Evolutionary conservation across 306 rosid species (phyloP).

Genomic region (Mimosa bimucronata): DNA sequence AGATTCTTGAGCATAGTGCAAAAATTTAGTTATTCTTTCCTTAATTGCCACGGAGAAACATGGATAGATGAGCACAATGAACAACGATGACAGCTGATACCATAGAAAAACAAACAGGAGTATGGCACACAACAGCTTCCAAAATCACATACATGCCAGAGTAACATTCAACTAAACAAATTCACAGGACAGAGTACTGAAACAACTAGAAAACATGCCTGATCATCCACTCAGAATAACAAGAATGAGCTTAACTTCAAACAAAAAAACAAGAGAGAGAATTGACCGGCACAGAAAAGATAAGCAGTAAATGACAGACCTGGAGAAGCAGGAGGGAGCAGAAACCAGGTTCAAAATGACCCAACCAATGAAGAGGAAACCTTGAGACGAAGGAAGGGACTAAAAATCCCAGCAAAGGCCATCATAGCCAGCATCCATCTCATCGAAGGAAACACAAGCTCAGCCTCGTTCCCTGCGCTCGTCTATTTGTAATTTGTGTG

Average conservation of each 20-base stretch:
- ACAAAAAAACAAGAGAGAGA: neutral
- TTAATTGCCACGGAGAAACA: conserved; percentile 25
- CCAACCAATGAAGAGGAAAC: conserved; percentile 38
- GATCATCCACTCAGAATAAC: conserved; percentile 14
- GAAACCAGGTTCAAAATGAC: conserved; percentile 13
- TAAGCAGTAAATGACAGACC: conserved; percentile 43
- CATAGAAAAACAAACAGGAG: conserved; percentile 10
- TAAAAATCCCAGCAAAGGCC: conserved; percentile 42
- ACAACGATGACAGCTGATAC: conserved; percentile 25
- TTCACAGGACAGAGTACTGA: neutral
- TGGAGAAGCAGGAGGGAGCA: conserved; percentile 38
- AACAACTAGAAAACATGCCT: conserved; percentile 16
- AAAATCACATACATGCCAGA: conserved; percentile 1
- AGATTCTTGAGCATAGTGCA: conserved; percentile 3
- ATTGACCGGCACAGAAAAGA: neutral
- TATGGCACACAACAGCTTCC: conserved; percentile 10
- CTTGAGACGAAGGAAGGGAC: conserved; percentile 29
- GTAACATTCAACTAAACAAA: conserved; percentile 21
- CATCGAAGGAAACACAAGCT: conserved; percentile 28
- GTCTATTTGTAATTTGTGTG: conserved; percentile 24
- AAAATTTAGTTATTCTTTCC: neutral
- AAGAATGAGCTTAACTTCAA: neutral
- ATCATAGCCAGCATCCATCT: conserved; percentile 38
- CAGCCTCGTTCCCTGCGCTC: conserved; percentile 47
- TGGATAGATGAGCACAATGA: conserved; percentile 7